These are phyloP conservation scores for Didymella exigua DNA, from an alignment of 2,329 filamentous ascomycete species.

Conservation along the genomic window DNA sequence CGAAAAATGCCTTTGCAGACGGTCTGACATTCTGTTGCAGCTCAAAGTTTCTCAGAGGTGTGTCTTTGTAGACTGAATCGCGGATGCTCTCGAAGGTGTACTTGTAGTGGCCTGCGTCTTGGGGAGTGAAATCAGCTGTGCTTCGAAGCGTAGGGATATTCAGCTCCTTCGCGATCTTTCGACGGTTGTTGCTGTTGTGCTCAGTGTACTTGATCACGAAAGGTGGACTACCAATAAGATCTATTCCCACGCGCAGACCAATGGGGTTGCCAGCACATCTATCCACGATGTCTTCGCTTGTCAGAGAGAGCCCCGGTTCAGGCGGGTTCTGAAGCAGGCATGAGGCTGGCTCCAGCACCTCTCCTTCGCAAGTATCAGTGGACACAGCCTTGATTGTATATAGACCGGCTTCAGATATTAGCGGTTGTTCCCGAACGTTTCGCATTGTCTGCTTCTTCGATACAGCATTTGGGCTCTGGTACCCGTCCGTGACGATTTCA, in stretches of 20 bases:
- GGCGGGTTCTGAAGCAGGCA: constrained; percentile 90
- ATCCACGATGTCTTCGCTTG: constrained; percentile 83
- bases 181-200: constrained; percentile 64
- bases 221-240: constrained; percentile 89
- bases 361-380: constrained; percentile 81
- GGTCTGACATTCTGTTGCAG: constrained; percentile 93
- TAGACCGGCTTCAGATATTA: constrained; percentile 77
- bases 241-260: constrained; percentile 84
- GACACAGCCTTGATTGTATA: constrained; percentile 83
- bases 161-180: constrained; percentile 60
- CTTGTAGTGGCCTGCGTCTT: constrained; percentile 80
- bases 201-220: constrained; percentile 83
- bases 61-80: constrained; percentile 77
- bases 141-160: constrained; percentile 70
- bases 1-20: constrained; percentile 76
- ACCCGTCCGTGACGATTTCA: constrained; percentile 70
- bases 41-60: constrained; percentile 59
- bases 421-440: constrained; percentile 66
- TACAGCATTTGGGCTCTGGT: constrained; percentile 64
- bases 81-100: constrained; percentile 83
- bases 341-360: constrained; percentile 91
- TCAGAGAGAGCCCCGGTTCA: constrained; percentile 77
- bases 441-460: constrained; percentile 66
- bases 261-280: constrained; percentile 95
- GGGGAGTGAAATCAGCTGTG: constrained; percentile 83